Evolutionary conservation across 805 yeast species (phyloP).

Genomic region (Zygotorulaspora florentina): DNA sequence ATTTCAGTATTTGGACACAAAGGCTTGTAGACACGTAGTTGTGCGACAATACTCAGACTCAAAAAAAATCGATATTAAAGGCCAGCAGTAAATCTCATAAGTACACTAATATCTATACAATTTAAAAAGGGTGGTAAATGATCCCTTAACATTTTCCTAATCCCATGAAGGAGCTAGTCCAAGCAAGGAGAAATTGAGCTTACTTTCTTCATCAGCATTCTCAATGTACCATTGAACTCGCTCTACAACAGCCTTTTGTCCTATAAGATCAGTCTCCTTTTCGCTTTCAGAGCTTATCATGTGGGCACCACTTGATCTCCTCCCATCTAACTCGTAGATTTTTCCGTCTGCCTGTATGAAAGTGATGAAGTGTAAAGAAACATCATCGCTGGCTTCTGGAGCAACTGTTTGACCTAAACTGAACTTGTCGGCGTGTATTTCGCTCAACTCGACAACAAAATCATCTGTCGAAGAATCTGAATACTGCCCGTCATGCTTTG

Average conservation of each 20-base stretch:
- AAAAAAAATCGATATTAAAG: constrained; percentile 80
- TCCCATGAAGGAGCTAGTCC: constrained; percentile 62
- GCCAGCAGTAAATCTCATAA: constrained; percentile 46
- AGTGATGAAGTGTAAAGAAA: constrained; percentile 73
- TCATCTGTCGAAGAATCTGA: constrained; percentile 39
- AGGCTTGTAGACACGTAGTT: constrained; percentile 35
- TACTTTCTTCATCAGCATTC: constrained; percentile 54
- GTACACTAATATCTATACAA: not conserved
- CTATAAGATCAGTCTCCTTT: constrained; percentile 46
- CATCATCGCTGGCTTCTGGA: constrained; percentile 51
- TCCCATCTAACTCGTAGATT: constrained; percentile 84
- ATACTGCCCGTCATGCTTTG: constrained; percentile 40
- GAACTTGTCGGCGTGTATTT: constrained; percentile 20
- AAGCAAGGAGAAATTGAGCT: constrained; percentile 67
- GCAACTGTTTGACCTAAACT: constrained; percentile 62
- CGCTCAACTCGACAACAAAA: constrained; percentile 23
- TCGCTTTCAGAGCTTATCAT: constrained; percentile 38
- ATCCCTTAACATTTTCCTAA: constrained; percentile 10
- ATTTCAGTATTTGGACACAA: constrained; percentile 34
- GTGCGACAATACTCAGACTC: constrained; percentile 38
- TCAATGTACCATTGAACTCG: constrained; percentile 67
- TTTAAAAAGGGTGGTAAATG: not conserved
- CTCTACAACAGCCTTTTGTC: constrained; percentile 44
- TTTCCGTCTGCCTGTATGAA: constrained; percentile 56
- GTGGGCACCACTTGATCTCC: constrained; percentile 66